These are phyloP conservation scores for Darksidea phi DNA, from an alignment of 495 filamentous ascomycete genomes.

Conservation along the genomic window DNA sequence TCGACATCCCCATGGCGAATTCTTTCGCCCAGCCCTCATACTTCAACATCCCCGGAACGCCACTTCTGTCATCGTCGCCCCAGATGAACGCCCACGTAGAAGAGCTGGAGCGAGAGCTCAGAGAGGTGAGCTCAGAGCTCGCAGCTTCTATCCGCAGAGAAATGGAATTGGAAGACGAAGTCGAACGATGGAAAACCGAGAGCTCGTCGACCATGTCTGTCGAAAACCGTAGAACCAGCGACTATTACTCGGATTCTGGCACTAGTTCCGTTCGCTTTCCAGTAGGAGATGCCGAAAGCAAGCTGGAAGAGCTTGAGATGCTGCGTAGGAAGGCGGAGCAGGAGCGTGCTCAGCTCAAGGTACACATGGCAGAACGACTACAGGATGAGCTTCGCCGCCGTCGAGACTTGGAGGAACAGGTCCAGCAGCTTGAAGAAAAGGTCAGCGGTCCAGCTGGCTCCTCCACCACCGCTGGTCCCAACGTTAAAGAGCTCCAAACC, in stretches of 20 bases:
- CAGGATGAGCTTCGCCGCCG: slow-evolving; percentile 79
- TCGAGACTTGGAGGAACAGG: slow-evolving; percentile 73
- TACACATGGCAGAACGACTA: slow-evolving; percentile 76
- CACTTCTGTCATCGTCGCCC: slow-evolving; percentile 44
- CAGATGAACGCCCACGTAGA: slow-evolving; percentile 54
- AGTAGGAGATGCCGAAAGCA: slow-evolving; percentile 59
- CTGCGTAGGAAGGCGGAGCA: slow-evolving; percentile 82
- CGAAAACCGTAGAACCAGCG: slow-evolving; percentile 76
- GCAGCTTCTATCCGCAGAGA: slow-evolving; percentile 90
- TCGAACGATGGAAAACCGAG: slow-evolving; percentile 78
- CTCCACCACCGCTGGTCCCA: slow-evolving; percentile 50
- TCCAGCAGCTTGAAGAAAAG: slow-evolving; percentile 74
- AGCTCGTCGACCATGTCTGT: slow-evolving; percentile 44
- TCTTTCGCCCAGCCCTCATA: slow-evolving; percentile 33
- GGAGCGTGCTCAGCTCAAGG: slow-evolving; percentile 81
- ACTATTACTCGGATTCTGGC: slow-evolving; percentile 97
- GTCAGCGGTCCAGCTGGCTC: slow-evolving; percentile 53
- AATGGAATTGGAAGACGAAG: slow-evolving; percentile 93
- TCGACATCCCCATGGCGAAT: slow-evolving; percentile 45
- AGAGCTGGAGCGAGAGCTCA: slow-evolving; percentile 90
- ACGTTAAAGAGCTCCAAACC: slow-evolving; percentile 72
- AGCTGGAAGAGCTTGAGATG: slow-evolving; percentile 79
- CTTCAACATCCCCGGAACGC: slow-evolving; percentile 45
- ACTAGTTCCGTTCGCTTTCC: slow-evolving; percentile 77
- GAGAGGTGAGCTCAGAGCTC: slow-evolving; percentile 86